Conservation (phyloP, 345 rosid species). For the Diplotaxis tenuifolia region DNA sequence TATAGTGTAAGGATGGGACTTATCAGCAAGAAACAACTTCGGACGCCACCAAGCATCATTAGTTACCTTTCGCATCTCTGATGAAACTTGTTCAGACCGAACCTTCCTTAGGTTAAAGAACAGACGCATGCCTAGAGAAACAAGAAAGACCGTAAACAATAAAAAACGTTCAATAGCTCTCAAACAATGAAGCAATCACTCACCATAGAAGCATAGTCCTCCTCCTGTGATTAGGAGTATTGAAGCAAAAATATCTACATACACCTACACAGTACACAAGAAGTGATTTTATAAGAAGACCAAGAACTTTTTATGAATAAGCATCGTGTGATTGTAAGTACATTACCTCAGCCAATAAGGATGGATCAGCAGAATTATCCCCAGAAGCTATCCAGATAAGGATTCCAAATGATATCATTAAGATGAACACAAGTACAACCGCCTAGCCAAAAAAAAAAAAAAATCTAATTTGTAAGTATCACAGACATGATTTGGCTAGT, state of each 20-base stretch:
- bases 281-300: background rate
- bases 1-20: background rate
- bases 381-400: slow-evolving; percentile 58
- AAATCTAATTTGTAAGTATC: background rate
- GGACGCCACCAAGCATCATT: background rate
- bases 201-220: slow-evolving; percentile 40
- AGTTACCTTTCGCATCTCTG: slow-evolving; percentile 41
- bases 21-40: background rate
- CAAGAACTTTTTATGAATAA: background rate
- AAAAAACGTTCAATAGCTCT: background rate
- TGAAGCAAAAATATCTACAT: slow-evolving; percentile 33
- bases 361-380: slow-evolving; percentile 48
- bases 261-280: slow-evolving; percentile 27
- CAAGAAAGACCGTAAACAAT: background rate
- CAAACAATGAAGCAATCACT: slow-evolving; percentile 10
- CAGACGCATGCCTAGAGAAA: slow-evolving; percentile 31
- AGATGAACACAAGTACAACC: slow-evolving; percentile 44
- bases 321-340: background rate
- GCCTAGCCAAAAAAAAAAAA: slow-evolving; percentile 33
- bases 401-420: slow-evolving; percentile 51
- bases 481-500: background rate
- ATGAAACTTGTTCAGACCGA: slow-evolving; percentile 39
- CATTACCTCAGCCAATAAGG: slow-evolving; percentile 50
- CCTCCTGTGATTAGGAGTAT: slow-evolving; percentile 33
- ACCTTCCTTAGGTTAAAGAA: slow-evolving; percentile 39